Evolutionary conservation across 495 filamentous ascomycete genomes (phyloP), one percentile per base, ranked within the genome.

Genomic region (Trichoderma parareesei): DNA sequence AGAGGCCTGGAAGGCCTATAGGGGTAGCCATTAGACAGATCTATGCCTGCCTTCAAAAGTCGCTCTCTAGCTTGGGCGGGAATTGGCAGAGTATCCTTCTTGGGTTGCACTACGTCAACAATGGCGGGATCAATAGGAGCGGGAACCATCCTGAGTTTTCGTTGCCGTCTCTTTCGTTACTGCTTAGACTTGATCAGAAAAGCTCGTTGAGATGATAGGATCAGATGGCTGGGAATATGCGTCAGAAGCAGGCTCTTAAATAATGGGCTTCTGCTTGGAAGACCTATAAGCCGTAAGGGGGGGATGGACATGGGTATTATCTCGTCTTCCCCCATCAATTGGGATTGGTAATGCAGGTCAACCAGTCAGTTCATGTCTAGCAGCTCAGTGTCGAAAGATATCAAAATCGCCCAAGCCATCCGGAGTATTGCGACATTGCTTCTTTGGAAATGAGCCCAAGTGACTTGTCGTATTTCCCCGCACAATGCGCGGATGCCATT

Each of bases 1-100:
- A 89, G 76, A 8, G 87, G 87, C 64, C 80, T 81, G 3, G 82
- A 77, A 4, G 86, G 88, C 4, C 87, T 82, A 66, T 89, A 88
- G 0, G 88, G 87, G 65, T 90, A 90, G 0, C 87, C 87, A 0
- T 81, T 73, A 2, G 84, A 84, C 11, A 89, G 76, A 68, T 89
- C 85, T 63, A 89, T 81, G 2, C 84, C 86, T 0, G 84, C 84
- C 61, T 85, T 87, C 63, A 85, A 83, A 6, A 89, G 77, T 11
- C 87, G 81, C 44, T 75, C 74, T 20, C 81, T 77, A 2, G 85
- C 77, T 11, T 80, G 65, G 16, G 72, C 73, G 10, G 87, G 87
- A 18, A 90, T 76, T 6, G 73, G 76, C 0, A 89, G 78, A 0
- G 77, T 85, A 65, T 89, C 84, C 71, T 88, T 90, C 62, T 76